Percentiles rank a stretch among this genome's conserved stretches.
Conservation (phyloP, 1,284 basidiomycete genomes). For the Sphaerobolus stellatus region DNA sequence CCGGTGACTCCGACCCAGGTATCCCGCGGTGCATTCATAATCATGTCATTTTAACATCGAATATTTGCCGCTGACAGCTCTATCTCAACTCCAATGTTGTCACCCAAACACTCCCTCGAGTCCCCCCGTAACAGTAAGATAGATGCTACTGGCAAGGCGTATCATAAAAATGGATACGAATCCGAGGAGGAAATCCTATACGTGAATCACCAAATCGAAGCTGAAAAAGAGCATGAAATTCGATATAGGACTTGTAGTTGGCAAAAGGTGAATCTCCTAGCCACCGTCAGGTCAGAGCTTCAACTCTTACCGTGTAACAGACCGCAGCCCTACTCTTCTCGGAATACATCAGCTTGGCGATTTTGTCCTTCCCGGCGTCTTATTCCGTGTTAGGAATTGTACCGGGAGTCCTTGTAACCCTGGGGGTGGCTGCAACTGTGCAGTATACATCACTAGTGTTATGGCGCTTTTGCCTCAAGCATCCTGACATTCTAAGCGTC, state of each 20-base stretch:
- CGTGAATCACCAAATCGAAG: conserved; percentile 27
- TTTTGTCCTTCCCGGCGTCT: conserved; percentile 53
- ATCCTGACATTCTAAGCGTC: conserved; percentile 61
- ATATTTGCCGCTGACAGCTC: no score
- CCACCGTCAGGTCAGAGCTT: not conserved
- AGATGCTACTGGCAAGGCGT: no score
- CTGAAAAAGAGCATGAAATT: conserved; percentile 38
- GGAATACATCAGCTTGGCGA: conserved; percentile 51
- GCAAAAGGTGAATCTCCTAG: conserved; percentile 39
- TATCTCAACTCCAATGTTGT: no score
- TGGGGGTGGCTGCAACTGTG: conserved; percentile 36
- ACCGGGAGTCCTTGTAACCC: conserved; percentile 46
- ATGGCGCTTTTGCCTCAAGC: conserved; percentile 57
- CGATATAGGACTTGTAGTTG: conserved; percentile 47
- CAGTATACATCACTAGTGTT: conserved; percentile 48
- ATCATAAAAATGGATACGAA: no score
- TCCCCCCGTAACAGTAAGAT: no score
- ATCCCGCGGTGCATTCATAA: no score
- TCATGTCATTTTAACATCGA: no score
- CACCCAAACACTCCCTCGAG: no score
- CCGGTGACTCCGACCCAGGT: no score
- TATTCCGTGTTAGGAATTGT: conserved; percentile 58
- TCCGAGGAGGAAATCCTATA: not conserved
- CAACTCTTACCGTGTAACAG: conserved; percentile 21
- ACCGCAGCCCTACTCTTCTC: conserved; percentile 49